Conservation (phyloP, 306 rosid species). For the Prunus mume region DNA sequence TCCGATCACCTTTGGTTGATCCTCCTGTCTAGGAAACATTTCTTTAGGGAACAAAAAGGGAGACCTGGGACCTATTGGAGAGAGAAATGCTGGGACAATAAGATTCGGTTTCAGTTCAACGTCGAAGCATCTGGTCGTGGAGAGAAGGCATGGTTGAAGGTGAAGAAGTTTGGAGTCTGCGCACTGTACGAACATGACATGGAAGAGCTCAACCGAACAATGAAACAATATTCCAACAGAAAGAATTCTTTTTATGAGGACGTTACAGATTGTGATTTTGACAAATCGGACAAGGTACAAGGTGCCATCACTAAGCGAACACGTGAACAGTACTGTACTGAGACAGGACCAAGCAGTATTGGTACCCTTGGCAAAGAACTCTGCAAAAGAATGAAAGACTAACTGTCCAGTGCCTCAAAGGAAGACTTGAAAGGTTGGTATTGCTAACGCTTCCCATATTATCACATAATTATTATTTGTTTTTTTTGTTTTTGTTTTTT, state of each 20-base stretch:
- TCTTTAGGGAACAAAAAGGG: rapidly evolving
- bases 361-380: neutral
- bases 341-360: neutral
- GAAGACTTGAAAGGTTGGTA: too few relatives aligned
- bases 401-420: too few relatives aligned
- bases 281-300: neutral
- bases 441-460: too few relatives aligned
- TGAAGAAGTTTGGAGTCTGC: neutral
- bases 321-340: neutral
- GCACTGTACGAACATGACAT: neutral
- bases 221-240: neutral
- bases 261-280: neutral
- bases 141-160: neutral
- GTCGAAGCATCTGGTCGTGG: rapidly evolving
- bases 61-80: neutral
- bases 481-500: too few relatives aligned
- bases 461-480: too few relatives aligned
- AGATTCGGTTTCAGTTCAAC: neutral
- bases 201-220: neutral
- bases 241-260: neutral
- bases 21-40: neutral
- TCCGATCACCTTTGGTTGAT: constrained; percentile 4
- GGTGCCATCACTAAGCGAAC: neutral
- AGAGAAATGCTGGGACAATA: neutral
- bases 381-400: neutral